Conservation (phyloP, 768 basidiomycete genomes). For the Steccherinum ochraceum region DNA sequence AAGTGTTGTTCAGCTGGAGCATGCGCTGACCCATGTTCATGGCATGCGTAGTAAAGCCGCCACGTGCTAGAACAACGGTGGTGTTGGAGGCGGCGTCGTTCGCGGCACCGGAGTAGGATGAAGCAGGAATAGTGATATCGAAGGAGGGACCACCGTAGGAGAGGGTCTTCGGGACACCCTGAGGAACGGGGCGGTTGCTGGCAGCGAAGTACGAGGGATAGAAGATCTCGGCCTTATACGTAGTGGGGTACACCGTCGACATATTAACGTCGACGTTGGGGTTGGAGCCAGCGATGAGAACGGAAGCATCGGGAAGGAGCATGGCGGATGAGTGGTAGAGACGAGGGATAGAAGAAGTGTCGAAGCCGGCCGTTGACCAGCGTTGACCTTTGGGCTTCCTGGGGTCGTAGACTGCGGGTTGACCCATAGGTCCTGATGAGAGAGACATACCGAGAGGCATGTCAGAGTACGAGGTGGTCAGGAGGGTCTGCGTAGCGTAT, state of each 20-base stretch:
- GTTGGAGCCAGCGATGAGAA: conserved; percentile 89
- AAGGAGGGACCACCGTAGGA: conserved; percentile 81
- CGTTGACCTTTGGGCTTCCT: conserved; percentile 61
- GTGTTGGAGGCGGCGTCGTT: conserved; percentile 71
- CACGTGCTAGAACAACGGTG: conserved; percentile 73
- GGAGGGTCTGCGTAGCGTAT: conserved; percentile 48
- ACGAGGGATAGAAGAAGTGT: conserved; percentile 59
- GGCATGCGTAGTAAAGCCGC: conserved; percentile 79
- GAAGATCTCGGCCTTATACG: conserved; percentile 81
- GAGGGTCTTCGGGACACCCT: conserved; percentile 66
- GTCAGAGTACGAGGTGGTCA: conserved; percentile 26
- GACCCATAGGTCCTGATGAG: conserved; percentile 72
- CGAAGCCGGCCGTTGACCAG: conserved; percentile 66
- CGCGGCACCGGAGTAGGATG: conserved; percentile 58
- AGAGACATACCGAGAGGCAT: conserved; percentile 74
- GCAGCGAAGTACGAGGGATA: conserved; percentile 87
- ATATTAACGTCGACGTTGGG: conserved; percentile 81
- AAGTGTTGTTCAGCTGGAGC: conserved; percentile 80
- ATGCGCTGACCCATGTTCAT: conserved; percentile 87
- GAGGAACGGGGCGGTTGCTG: conserved; percentile 57
- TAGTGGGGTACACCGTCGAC: conserved; percentile 61
- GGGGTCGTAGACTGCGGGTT: conserved; percentile 83
- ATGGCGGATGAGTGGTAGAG: conserved; percentile 91
- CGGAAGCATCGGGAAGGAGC: conserved; percentile 82
- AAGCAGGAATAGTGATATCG: conserved; percentile 62